phyloP scores from a whole-genome alignment of 2,329 filamentous ascomycete species.

The Hymenoscyphus fructigenus region DNA sequence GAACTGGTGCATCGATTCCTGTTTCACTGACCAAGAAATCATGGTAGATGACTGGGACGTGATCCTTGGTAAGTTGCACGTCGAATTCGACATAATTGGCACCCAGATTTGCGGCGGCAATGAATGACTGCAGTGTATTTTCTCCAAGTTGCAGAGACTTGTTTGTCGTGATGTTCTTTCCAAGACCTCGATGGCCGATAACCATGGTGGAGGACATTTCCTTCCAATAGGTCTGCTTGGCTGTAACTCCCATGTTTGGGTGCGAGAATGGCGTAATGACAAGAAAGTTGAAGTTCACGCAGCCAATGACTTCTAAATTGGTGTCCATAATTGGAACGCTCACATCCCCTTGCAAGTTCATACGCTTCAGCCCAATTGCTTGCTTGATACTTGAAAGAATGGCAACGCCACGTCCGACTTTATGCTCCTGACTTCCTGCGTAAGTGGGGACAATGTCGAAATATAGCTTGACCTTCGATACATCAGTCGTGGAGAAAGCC shows the following conservation, averaged over 20 bases:
- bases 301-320: conserved; percentile 84
- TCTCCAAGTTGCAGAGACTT: conserved; percentile 92
- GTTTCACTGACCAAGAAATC: conserved; percentile 98
- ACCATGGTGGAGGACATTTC: conserved; percentile 86
- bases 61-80: conserved; percentile 97
- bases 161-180: conserved; percentile 83
- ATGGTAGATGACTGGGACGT: conserved; percentile 97
- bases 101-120: conserved; percentile 90
- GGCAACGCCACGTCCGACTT: conserved; percentile 86
- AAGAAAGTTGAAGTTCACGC: conserved; percentile 95
- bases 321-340: conserved; percentile 84
- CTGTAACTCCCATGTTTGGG: conserved; percentile 88
- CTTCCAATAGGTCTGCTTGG: conserved; percentile 94
- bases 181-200: conserved; percentile 71
- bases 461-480: conserved; percentile 78
- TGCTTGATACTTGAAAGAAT: conserved; percentile 84
- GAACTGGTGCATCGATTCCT: conserved; percentile 93
- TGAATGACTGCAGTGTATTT: conserved; percentile 94
- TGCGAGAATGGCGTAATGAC: conserved; percentile 93
- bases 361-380: conserved; percentile 78
- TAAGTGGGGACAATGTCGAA: conserved; percentile 98
- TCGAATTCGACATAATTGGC: conserved; percentile 77
- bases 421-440: conserved; percentile 81
- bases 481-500: conserved; percentile 78
- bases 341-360: conserved; percentile 87